Conservation (phyloP, 2,329 filamentous ascomycete species). For the Scytalidium lignicola region DNA sequence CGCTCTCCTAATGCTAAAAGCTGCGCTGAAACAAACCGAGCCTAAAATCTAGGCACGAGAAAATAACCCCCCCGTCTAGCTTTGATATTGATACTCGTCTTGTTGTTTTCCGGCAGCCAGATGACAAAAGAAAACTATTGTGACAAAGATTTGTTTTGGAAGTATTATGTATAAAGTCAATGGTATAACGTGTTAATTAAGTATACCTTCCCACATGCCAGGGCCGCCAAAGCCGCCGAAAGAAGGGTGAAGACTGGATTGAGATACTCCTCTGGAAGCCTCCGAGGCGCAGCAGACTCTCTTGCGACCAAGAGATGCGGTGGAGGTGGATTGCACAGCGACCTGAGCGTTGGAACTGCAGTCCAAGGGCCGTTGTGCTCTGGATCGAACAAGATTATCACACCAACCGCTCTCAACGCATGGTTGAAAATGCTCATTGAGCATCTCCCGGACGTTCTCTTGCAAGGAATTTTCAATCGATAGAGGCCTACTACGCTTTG, state of each 20-base stretch:
- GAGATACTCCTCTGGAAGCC: constrained; percentile 42
- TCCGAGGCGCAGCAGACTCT: constrained; percentile 63
- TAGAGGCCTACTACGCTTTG: constrained; percentile 55
- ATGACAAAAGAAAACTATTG: constrained; percentile 31
- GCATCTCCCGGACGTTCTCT: constrained; percentile 61
- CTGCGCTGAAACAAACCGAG: not conserved
- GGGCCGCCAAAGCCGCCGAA: constrained; percentile 48
- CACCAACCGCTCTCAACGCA: constrained; percentile 17
- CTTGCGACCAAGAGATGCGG: constrained; percentile 46
- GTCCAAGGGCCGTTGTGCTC: constrained; percentile 30
- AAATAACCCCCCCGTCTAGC: not conserved
- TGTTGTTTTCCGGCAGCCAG: constrained; percentile 2
- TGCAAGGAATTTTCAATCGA: constrained; percentile 58
- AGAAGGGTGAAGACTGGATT: constrained; percentile 42
- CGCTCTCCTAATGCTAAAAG: not conserved
- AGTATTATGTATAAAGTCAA: constrained; percentile 9
- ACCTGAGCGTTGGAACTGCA: constrained; percentile 33
- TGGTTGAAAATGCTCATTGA: constrained; percentile 33
- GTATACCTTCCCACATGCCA: constrained; percentile 63
- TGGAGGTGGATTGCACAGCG: constrained; percentile 37
- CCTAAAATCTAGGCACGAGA: not conserved
- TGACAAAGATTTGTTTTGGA: constrained; percentile 18
- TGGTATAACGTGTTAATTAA: constrained; percentile 39
- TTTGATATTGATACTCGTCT: constrained; percentile 1
- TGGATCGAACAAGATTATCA: constrained; percentile 22